These are phyloP conservation scores for Candida albicans DNA, from an alignment of 1,139 yeast species.

Conservation along the genomic window DNA sequence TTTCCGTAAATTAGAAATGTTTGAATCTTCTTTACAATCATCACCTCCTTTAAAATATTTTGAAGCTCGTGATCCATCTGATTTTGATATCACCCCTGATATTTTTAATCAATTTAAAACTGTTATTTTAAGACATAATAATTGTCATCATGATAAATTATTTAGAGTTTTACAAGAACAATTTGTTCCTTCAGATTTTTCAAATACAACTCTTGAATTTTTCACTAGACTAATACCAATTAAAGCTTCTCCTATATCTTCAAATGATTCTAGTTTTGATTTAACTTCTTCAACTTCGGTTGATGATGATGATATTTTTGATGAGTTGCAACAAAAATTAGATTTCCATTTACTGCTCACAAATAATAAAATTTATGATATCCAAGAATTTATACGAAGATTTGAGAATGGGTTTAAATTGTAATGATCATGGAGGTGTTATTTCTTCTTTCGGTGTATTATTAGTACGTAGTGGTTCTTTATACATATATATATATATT, in stretches of 20 bases:
- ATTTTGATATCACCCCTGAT: slow-evolving; percentile 1
- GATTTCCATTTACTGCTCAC: slow-evolving; percentile 19
- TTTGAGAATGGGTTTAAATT: slow-evolving; percentile 25
- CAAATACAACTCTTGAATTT: slow-evolving; percentile 11
- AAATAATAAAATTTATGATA: slow-evolving; percentile 27
- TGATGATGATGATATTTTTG: slow-evolving; percentile 17
- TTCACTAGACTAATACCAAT: slow-evolving; percentile 19
- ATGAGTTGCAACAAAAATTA: slow-evolving; percentile 8
- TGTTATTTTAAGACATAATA: slow-evolving; percentile 8
- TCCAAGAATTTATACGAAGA: slow-evolving; percentile 23
- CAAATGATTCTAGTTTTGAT: slow-evolving; percentile 17
- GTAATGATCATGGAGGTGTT: not conserved
- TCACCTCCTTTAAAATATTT: slow-evolving; percentile 1
- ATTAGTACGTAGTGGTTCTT: too few species aligned
- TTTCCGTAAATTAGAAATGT: slow-evolving; percentile 6
- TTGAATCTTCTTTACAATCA: slow-evolving; percentile 3
- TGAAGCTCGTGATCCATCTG: not conserved
- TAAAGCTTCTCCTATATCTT: slow-evolving; percentile 16
- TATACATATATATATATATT: too few species aligned
- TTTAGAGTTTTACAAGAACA: not conserved
- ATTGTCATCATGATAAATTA: slow-evolving; percentile 15
- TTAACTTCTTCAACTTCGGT: slow-evolving; percentile 12
- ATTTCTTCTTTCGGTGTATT: too few species aligned
- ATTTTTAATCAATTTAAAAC: slow-evolving; percentile 7
- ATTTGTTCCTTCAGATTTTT: slow-evolving; percentile 13